Conservation (phyloP, 2,329 filamentous ascomycete genomes). For the Xylariaceae sp. region DNA sequence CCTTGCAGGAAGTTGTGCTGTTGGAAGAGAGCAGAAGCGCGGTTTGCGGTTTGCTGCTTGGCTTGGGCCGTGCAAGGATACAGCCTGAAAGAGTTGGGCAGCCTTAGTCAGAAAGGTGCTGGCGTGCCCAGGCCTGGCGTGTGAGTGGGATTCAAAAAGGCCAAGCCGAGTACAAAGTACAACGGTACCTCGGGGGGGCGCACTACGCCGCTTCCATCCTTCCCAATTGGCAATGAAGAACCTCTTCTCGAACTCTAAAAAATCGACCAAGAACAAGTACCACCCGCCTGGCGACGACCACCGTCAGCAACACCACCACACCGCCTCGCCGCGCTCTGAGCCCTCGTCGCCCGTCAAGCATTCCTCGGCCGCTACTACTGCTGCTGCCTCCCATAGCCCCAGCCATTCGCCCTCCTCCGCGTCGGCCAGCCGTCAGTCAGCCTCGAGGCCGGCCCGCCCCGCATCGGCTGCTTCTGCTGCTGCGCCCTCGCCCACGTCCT, state of each 20-base stretch:
- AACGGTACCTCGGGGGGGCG: slow-evolving; percentile 3
- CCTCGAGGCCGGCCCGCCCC: slow-evolving; percentile 18
- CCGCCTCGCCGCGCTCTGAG: slow-evolving; percentile 15
- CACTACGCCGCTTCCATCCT: slow-evolving; percentile 6
- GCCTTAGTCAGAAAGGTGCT: slow-evolving; percentile 1
- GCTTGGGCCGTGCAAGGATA: not conserved
- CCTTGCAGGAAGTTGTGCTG: too few species aligned
- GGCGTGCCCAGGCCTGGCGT: too few species aligned
- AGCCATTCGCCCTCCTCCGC: too few species aligned
- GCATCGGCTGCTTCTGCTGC: slow-evolving; percentile 22
- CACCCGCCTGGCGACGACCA: slow-evolving; percentile 22
- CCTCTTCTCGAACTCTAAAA: slow-evolving; percentile 28
- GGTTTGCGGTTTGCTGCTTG: not conserved
- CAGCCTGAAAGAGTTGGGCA: not conserved
- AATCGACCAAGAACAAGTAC: slow-evolving; percentile 26
- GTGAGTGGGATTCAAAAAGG: too few species aligned
- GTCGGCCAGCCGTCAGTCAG: too few species aligned
- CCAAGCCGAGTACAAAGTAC: not conserved
- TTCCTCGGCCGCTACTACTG: slow-evolving; percentile 6
- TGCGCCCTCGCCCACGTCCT: too few species aligned
- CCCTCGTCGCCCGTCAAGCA: slow-evolving; percentile 20
- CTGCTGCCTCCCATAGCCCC: slow-evolving; percentile 19
- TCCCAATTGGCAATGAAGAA: slow-evolving; percentile 26
- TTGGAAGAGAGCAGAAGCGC: too few species aligned
- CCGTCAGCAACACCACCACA: slow-evolving; percentile 18